Percentiles rank a stretch among this genome's conserved stretches.
phyloP scores from a whole-genome alignment of 495 filamentous ascomycete species.

The Neurospora sp. region DNA sequence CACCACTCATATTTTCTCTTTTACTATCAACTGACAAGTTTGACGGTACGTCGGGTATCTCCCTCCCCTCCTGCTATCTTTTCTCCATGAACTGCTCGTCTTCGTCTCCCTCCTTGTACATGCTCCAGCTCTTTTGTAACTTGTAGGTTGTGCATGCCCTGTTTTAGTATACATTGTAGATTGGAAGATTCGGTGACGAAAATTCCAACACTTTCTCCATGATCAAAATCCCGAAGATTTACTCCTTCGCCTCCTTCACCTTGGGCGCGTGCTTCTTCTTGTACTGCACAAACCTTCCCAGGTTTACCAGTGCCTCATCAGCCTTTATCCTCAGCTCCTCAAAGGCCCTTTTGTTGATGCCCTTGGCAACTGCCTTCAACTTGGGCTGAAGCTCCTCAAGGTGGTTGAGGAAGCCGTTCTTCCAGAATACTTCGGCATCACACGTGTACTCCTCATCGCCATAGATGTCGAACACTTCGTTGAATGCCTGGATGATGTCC shows the following conservation, averaged over 20 bases:
- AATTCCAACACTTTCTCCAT: not conserved
- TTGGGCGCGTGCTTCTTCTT: slow-evolving; percentile 41
- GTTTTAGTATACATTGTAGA: not conserved
- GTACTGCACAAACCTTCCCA: slow-evolving; percentile 48
- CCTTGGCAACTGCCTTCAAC: slow-evolving; percentile 42
- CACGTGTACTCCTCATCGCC: slow-evolving; percentile 43
- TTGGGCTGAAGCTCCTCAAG: slow-evolving; percentile 41
- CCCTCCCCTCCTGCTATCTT: not conserved
- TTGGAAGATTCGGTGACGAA: not conserved
- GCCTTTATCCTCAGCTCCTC: slow-evolving; percentile 41
- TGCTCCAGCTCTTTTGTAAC: not conserved
- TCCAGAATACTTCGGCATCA: slow-evolving; percentile 52
- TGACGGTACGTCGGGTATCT: not conserved
- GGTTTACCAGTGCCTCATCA: slow-evolving; percentile 48
- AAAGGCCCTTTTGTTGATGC: slow-evolving; percentile 44
- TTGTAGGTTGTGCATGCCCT: not conserved
- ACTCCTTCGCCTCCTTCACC: not conserved
- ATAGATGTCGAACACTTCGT: slow-evolving; percentile 54
- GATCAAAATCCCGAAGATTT: not conserved
- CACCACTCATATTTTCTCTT: not conserved
- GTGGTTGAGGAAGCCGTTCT: slow-evolving; percentile 46
- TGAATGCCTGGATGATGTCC: slow-evolving; percentile 46
- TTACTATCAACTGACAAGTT: not conserved
- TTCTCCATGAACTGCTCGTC: not conserved
- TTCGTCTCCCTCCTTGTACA: not conserved